Evolutionary conservation across 306 rosid species (phyloP), one percentile per base, ranked within the genome.

Genomic region (Trifolium fragiferum): DNA sequence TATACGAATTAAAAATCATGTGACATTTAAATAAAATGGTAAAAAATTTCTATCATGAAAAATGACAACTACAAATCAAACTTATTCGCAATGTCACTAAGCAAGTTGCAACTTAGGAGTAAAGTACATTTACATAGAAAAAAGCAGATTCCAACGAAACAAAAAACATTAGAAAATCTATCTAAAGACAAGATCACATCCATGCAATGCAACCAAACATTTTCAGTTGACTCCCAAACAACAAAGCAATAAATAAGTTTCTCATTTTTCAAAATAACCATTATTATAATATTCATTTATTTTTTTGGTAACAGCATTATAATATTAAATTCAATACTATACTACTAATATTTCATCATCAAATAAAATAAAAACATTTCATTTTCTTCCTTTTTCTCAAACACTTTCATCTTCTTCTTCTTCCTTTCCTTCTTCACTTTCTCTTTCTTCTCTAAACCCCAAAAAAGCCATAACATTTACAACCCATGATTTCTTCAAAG

Each of bases 131-230:
- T 33, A 0, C 21, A 41, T 25, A n/a, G 2, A 20, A 21, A 27
- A 33, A 44, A 69, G 19, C 12, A 20, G 15, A 76, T 67, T 6
- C 23, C 27, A 5, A 69, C 59, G 2, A 53, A 76, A 25, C 27
- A 27, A 27, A 20, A 57, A 75, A 21, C 6, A 4, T 40, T 38
- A 65, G 68, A 83, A 86, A 37, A 37, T 37, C 10, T 8, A 82
- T 86, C 62, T 65, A 81, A 71, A 68, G 78, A 76, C 77, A 82
- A 79, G 76, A 85, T 85, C 86, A 55, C 89, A 75, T 78, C 91
- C 96, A 87, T 84, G 90, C 92, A 77, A 83, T 78, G 61, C 14
- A 81, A 75, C 77, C 86, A 75, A 83, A 80, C 83, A 84, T 86
- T 77, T 79, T 27, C 16, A 63, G 89, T 90, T 90, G 93, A 90